Conservation (phyloP, 208 protist species). For the Trypanosoma grayi region DNA sequence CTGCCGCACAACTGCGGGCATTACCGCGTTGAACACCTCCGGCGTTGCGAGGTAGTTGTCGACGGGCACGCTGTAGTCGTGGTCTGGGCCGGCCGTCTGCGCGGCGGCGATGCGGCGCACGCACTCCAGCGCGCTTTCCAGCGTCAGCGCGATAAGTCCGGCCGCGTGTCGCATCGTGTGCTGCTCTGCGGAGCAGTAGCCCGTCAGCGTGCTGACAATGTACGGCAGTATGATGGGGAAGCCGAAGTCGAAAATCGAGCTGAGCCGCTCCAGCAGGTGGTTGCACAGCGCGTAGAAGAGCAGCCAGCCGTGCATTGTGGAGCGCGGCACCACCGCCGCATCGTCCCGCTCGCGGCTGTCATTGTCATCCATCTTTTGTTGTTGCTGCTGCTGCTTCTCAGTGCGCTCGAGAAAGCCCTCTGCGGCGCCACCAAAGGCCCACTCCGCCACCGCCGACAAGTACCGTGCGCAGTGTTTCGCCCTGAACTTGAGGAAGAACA, state of each 20-base stretch:
- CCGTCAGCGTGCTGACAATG: slow-evolving; percentile 55
- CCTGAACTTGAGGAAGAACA: slow-evolving; percentile 90
- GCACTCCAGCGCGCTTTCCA: slow-evolving; percentile 70
- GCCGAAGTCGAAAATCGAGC: slow-evolving; percentile 77
- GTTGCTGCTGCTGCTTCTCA: slow-evolving; percentile 13
- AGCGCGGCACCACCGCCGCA: slow-evolving; percentile 33
- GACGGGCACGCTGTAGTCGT: slow-evolving; percentile 71
- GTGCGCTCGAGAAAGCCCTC: slow-evolving; percentile 15
- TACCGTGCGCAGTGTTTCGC: slow-evolving; percentile 67
- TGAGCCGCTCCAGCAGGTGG: slow-evolving; percentile 72
- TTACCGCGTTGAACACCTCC: slow-evolving; percentile 81
- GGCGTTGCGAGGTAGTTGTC: slow-evolving; percentile 69
- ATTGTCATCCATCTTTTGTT: slow-evolving; percentile 1
- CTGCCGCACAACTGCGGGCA: slow-evolving; percentile 82
- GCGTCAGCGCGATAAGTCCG: slow-evolving; percentile 52
- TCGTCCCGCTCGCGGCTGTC: slow-evolving; percentile 17
- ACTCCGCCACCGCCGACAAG: slow-evolving; percentile 63
- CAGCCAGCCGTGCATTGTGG: slow-evolving; percentile 65
- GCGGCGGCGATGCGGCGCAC: slow-evolving; percentile 69
- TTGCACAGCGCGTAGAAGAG: slow-evolving; percentile 81
- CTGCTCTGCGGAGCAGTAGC: slow-evolving; percentile 45
- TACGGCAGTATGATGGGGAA: slow-evolving; percentile 64
- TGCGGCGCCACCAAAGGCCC: slow-evolving; percentile 66
- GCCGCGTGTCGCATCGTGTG: slow-evolving; percentile 29
- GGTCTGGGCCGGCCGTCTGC: slow-evolving; percentile 68